These are phyloP conservation scores for Ligustrum vulgare DNA, from an alignment of 257 asterid genomes.

Conservation along the genomic window DNA sequence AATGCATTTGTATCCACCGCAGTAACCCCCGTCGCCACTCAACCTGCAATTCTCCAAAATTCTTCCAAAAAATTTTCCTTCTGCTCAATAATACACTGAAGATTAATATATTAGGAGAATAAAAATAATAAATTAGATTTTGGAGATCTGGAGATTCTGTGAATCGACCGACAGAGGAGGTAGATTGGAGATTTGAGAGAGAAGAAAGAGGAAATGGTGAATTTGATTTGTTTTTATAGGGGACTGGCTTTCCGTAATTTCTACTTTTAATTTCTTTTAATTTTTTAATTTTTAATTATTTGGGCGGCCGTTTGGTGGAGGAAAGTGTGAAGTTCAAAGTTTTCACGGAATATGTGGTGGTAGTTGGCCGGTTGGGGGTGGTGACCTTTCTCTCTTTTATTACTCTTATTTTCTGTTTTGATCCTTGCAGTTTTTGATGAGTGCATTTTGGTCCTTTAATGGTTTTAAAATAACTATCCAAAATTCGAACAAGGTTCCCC, in stretches of 20 bases:
- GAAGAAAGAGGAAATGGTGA: conserved; percentile 12
- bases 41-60: background rate
- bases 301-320: conserved; percentile 20
- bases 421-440: background rate
- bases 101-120: background rate
- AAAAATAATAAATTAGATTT: conserved; percentile 17
- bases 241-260: conserved; percentile 33
- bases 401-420: background rate
- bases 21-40: background rate
- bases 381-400: background rate
- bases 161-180: conserved; percentile 2
- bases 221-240: conserved; percentile 20
- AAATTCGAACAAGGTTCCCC: background rate
- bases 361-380: background rate
- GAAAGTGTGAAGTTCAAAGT: conserved; percentile 10
- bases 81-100: conserved; percentile 6
- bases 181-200: conserved; percentile 1
- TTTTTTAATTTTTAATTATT: background rate
- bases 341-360: background rate
- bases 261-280: background rate
- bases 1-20: background rate
- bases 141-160: conserved; percentile 17
- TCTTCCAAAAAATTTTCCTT: background rate
- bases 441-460: background rate
- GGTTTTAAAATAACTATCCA: background rate